Conservation (phyloP, 805 yeast genomes). For the Ogataea neopini region DNA sequence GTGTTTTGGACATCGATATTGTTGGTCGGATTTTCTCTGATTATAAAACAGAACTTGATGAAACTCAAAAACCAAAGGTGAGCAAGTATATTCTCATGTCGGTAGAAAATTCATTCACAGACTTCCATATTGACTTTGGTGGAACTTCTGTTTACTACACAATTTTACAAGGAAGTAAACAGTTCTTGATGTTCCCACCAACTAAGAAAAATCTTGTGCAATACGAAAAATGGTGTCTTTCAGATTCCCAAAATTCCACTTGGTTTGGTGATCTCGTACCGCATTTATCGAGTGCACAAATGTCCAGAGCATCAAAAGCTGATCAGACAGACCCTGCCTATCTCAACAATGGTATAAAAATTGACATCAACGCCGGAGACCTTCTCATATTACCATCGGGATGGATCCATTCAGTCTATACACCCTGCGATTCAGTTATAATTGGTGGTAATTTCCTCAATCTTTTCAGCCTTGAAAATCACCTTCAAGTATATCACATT, state of each 20-base stretch:
- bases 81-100: constrained; percentile 85
- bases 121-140: constrained; percentile 89
- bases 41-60: constrained; percentile 17
- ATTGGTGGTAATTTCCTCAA: constrained; percentile 89
- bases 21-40: constrained; percentile 62
- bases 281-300: constrained; percentile 16
- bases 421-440: constrained; percentile 77
- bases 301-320: neutral
- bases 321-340: constrained; percentile 25
- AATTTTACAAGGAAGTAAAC: constrained; percentile 70
- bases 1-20: constrained; percentile 66
- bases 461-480: constrained; percentile 58
- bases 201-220: constrained; percentile 57
- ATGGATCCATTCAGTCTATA: constrained; percentile 89
- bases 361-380: constrained; percentile 56
- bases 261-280: constrained; percentile 62
- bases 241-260: constrained; percentile 56
- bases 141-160: constrained; percentile 92
- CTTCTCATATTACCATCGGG: constrained; percentile 84
- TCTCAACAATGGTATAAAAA: constrained; percentile 38
- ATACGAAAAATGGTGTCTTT: constrained; percentile 73
- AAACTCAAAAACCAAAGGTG: constrained; percentile 51
- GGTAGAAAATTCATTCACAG: constrained; percentile 77
- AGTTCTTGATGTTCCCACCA: constrained; percentile 80
- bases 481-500: constrained; percentile 58